Conservation (phyloP, 768 basidiomycete species). For the Pleurotus citrinopileatus region DNA sequence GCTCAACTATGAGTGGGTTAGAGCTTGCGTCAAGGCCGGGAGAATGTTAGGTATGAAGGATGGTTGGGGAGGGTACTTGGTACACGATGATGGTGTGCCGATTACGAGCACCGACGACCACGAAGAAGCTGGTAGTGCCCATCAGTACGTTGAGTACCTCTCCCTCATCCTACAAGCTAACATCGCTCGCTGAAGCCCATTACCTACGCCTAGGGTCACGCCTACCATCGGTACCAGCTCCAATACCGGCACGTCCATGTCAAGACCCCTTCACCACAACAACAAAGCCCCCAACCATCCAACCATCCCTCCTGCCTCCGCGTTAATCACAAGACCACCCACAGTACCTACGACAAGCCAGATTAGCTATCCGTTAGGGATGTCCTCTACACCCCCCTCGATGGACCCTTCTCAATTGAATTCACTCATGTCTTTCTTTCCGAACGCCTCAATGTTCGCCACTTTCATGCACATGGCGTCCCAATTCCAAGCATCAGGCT, state of each 20-base stretch:
- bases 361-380: too few relatives aligned
- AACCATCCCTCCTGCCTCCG: too few relatives aligned
- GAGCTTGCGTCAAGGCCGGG: constrained; percentile 38
- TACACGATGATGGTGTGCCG: constrained; percentile 36
- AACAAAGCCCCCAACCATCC: too few relatives aligned
- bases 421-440: too few relatives aligned
- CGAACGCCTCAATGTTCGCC: too few relatives aligned
- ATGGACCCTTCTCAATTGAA: too few relatives aligned
- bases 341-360: too few relatives aligned
- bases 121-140: constrained; percentile 37
- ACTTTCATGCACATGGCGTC: too few relatives aligned
- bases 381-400: too few relatives aligned
- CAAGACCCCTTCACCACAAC: neutral
- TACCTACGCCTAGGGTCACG: constrained; percentile 62
- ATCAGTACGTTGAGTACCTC: constrained; percentile 24
- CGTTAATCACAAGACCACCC: too few relatives aligned
- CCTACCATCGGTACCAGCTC: constrained; percentile 32
- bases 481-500: too few relatives aligned
- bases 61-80: constrained; percentile 49
- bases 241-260: constrained; percentile 3
- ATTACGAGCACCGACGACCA: constrained; percentile 38
- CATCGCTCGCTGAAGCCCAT: constrained; percentile 43
- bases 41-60: constrained; percentile 45
- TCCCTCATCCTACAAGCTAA: constrained; percentile 9
- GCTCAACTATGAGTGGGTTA: constrained; percentile 53